Evolutionary conservation across 345 rosid genomes (phyloP).

Genomic region (Lagerstroemia speciosa): DNA sequence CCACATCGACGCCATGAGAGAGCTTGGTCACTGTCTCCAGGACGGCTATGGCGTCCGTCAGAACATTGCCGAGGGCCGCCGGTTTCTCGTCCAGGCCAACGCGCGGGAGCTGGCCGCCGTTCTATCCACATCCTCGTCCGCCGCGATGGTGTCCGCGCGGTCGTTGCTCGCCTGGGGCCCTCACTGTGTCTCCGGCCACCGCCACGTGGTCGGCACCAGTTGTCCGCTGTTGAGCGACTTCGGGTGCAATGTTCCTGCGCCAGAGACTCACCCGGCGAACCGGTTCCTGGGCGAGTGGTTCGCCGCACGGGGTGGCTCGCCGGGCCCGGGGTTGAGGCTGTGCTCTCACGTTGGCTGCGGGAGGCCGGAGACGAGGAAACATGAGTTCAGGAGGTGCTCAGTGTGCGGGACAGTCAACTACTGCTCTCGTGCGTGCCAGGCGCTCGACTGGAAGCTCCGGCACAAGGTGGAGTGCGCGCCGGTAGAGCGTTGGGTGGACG

Average conservation of each 20-base stretch:
- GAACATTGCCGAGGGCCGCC: constrained; percentile 26
- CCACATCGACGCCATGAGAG: constrained; percentile 27
- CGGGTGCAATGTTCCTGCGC: constrained; percentile 97
- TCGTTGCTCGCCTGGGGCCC: constrained; percentile 32
- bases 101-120: constrained; percentile 26
- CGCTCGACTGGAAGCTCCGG: constrained; percentile 74
- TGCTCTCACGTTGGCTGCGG: constrained; percentile 94
- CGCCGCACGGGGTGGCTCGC: constrained; percentile 24
- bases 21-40: constrained; percentile 34
- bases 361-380: constrained; percentile 71
- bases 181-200: constrained; percentile 7
- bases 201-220: constrained; percentile 25
- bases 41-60: constrained; percentile 30
- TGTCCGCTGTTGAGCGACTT: constrained; percentile 87
- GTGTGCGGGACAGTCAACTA: constrained; percentile 79
- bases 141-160: constrained; percentile 25
- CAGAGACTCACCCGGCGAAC: constrained; percentile 77
- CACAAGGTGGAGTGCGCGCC: constrained; percentile 69
- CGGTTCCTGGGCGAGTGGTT: constrained; percentile 76
- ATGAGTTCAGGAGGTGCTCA: constrained; percentile 80
- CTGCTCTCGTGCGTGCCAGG: constrained; percentile 91
- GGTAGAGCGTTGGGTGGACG: constrained; percentile 36
- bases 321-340: constrained; percentile 54
- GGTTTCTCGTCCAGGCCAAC: constrained; percentile 30
- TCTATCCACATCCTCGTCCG: constrained; percentile 12